Percentiles rank a stretch among this genome's conserved stretches.
phyloP scores from a whole-genome alignment of 805 yeast species.

The Suhomyces sp. region DNA sequence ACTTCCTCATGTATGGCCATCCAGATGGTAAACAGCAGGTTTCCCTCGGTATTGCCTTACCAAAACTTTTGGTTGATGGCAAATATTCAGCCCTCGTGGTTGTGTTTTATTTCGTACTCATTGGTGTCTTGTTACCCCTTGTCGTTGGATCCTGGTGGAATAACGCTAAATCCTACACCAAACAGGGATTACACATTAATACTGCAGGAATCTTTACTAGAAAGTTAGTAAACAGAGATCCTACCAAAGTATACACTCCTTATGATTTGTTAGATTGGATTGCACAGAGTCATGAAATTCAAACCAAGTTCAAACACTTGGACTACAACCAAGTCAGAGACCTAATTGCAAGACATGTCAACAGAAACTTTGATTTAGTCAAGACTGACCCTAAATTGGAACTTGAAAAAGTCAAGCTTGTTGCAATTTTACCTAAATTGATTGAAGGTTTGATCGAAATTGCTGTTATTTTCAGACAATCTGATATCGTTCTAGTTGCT shows the following conservation, averaged over 20 bases:
- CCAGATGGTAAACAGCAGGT: conserved; percentile 97
- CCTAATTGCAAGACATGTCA: conserved; percentile 57
- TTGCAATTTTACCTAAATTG: conserved; percentile 63
- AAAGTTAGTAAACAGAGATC: conserved; percentile 69
- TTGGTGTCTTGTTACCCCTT: conserved; percentile 77
- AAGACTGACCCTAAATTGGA: conserved; percentile 22
- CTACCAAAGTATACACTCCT: conserved; percentile 62
- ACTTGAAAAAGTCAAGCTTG: conserved; percentile 51
- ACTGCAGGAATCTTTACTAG: conserved; percentile 82
- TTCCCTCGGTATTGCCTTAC: conserved; percentile 92
- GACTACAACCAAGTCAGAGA: conserved; percentile 48
- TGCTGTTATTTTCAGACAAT: conserved; percentile 73
- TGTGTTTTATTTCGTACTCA: conserved; percentile 60
- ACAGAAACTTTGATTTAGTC: conserved; percentile 42
- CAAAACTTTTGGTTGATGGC: conserved; percentile 86
- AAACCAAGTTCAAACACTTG: conserved; percentile 38
- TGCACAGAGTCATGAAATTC: conserved; percentile 66
- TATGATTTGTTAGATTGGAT: conserved; percentile 59
- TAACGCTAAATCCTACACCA: conserved; percentile 74
- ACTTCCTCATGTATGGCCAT: conserved; percentile 85
- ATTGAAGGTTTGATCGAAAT: conserved; percentile 76
- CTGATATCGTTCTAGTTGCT: conserved; percentile 60
- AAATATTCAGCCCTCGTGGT: conserved; percentile 66
- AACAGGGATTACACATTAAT: conserved; percentile 74
- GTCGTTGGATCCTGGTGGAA: conserved; percentile 91